phyloP scores from a whole-genome alignment of 345 rosid species.

The Chamaenerion angustifolium region DNA sequence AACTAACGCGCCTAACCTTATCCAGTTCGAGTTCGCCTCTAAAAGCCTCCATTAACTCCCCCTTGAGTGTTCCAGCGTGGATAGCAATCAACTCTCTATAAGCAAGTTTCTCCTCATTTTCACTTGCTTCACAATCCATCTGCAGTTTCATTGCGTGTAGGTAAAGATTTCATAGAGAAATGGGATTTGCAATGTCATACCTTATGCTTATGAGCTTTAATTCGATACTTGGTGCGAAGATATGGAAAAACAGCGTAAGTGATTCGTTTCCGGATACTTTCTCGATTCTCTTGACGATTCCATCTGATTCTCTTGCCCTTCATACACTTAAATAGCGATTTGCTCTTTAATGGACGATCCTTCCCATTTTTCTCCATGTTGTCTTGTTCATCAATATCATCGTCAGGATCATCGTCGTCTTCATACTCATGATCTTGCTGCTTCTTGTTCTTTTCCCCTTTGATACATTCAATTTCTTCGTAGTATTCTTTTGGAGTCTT shows the following conservation, averaged over 20 bases:
- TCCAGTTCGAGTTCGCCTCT: slow-evolving; percentile 20
- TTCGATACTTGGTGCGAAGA: too few relatives aligned
- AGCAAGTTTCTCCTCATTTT: slow-evolving; percentile 18
- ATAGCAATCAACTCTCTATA: slow-evolving; percentile 54
- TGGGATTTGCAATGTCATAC: too few relatives aligned
- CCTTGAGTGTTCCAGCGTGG: slow-evolving; percentile 57
- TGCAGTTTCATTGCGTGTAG: slow-evolving; percentile 6
- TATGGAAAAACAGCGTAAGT: too few relatives aligned
- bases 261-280: too few relatives aligned
- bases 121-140: slow-evolving; percentile 23
- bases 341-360: too few relatives aligned
- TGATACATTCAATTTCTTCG: slow-evolving; percentile 7
- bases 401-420: neutral
- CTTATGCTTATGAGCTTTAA: too few relatives aligned
- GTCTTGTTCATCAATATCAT: too few relatives aligned
- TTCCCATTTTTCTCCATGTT: too few relatives aligned
- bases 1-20: slow-evolving; percentile 46
- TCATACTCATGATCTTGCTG: neutral
- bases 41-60: slow-evolving; percentile 25
- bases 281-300: too few relatives aligned
- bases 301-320: too few relatives aligned
- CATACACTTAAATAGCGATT: too few relatives aligned
- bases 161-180: too few relatives aligned
- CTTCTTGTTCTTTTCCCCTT: slow-evolving; percentile 14
- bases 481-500: slow-evolving; percentile 85